Evolutionary conservation across 1,284 basidiomycete genomes (phyloP).

Genomic region (Spongiforma sp.): DNA sequence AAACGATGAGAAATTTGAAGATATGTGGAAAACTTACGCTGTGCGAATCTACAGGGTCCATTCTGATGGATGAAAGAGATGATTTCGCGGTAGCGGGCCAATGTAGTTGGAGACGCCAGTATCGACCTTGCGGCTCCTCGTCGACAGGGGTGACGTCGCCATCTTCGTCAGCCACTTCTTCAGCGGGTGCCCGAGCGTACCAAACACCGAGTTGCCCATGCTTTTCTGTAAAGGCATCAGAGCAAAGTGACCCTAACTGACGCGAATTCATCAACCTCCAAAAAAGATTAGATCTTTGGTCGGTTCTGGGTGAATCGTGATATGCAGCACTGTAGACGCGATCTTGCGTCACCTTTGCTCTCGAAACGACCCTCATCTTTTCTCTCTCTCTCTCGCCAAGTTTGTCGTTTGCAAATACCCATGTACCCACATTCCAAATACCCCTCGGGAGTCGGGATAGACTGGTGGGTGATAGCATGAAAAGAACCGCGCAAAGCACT

Average conservation of each 20-base stretch:
- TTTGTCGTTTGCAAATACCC: conserved; percentile 49
- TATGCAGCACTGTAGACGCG: conserved; percentile 77
- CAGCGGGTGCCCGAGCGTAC: conserved; percentile 72
- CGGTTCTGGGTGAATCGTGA: conserved; percentile 79
- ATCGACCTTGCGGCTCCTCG: conserved; percentile 66
- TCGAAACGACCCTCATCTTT: conserved; percentile 63
- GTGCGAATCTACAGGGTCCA: conserved; percentile 74
- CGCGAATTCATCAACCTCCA: conserved; percentile 57
- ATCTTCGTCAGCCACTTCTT: conserved; percentile 68
- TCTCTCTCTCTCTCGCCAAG: conserved; percentile 54
- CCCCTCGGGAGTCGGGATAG: conserved; percentile 48
- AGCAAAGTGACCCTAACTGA: conserved; percentile 1
- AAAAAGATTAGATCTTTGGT: conserved; percentile 82
- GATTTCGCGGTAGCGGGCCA: conserved; percentile 82
- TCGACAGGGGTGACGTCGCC: conserved; percentile 48
- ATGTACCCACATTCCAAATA: conserved; percentile 53
- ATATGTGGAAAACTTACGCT: conserved; percentile 48
- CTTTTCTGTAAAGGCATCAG: conserved; percentile 57
- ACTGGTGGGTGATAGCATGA: conserved; percentile 41
- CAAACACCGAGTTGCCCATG: conserved; percentile 81
- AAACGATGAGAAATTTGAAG: conserved; percentile 5
- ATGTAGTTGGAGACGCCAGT: conserved; percentile 79
- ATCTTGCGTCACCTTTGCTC: conserved; percentile 78
- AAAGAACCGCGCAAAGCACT: conserved; percentile 50
- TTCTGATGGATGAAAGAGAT: conserved; percentile 75